Percentiles rank a stretch among this genome's conserved stretches.
phyloP scores from a whole-genome alignment of 2,329 filamentous ascomycete species.

The Cyanodermella asteris region DNA sequence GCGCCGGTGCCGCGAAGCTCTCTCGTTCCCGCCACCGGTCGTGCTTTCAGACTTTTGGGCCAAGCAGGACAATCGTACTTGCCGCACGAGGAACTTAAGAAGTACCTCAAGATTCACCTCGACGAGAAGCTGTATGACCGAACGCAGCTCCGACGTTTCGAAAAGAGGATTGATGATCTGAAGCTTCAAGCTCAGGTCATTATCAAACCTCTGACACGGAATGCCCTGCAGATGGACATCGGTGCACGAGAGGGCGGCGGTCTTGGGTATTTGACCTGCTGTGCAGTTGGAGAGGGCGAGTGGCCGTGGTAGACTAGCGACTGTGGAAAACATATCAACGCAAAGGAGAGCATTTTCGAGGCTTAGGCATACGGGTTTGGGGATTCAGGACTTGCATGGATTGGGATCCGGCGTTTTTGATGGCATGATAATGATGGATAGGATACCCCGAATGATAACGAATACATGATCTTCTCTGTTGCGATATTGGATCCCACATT shows the following conservation, averaged over 20 bases:
- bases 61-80: slow-evolving; percentile 45
- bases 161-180: slow-evolving; percentile 70
- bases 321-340: no score
- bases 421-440: no score
- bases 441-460: no score
- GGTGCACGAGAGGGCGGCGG: slow-evolving; percentile 23
- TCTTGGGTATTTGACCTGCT: slow-evolving; percentile 43
- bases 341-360: no score
- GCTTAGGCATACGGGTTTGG: no score
- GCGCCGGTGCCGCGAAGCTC: slow-evolving; percentile 9
- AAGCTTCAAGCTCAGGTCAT: slow-evolving; percentile 64
- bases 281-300: slow-evolving; percentile 37
- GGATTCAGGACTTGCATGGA: no score
- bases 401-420: no score
- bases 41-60: slow-evolving; percentile 59
- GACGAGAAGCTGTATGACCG: slow-evolving; percentile 51
- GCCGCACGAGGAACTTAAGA: slow-evolving; percentile 68
- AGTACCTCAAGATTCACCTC: slow-evolving; percentile 63
- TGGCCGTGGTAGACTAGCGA: slow-evolving; percentile 47
- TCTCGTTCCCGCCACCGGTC: slow-evolving; percentile 32
- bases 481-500: no score
- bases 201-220: slow-evolving; percentile 69
- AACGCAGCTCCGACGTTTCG: slow-evolving; percentile 69
- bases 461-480: no score
- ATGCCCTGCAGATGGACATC: slow-evolving; percentile 61